Evolutionary conservation across 495 filamentous ascomycete species (phyloP).

Genomic region (Astrothelium macrocarpum): DNA sequence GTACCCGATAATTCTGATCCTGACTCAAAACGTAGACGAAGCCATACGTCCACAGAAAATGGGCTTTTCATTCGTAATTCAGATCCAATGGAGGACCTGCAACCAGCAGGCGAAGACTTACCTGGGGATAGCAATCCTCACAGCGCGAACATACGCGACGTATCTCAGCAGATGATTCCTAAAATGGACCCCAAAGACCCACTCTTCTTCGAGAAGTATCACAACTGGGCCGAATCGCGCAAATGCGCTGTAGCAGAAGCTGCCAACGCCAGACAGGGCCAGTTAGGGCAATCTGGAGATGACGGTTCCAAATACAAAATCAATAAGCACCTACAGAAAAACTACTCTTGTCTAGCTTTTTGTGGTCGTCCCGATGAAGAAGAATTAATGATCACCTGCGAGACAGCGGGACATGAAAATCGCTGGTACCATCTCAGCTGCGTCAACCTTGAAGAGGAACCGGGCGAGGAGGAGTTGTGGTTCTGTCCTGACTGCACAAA

Average conservation of each 20-base stretch:
- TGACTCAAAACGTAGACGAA: background rate
- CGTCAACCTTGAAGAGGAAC: background rate
- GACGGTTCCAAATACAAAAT: background rate
- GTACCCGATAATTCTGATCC: background rate
- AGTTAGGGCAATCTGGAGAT: background rate
- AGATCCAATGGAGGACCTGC: background rate
- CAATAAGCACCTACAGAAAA: background rate
- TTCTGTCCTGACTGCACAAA: background rate
- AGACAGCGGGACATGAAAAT: background rate
- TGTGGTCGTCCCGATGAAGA: background rate
- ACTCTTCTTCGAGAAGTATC: background rate
- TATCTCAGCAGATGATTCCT: background rate
- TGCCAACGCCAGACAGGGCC: background rate
- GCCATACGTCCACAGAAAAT: background rate
- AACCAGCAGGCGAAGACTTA: background rate
- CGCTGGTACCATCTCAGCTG: slow-evolving; percentile 6
- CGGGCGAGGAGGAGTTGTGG: background rate
- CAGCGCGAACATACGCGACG: background rate
- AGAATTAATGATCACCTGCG: background rate
- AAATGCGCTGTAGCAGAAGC: background rate
- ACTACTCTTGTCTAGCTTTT: background rate
- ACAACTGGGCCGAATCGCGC: background rate
- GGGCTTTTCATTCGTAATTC: background rate
- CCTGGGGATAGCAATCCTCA: background rate
- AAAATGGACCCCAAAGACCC: slow-evolving; percentile 2